phyloP scores from a whole-genome alignment of 2,329 filamentous ascomycete species.

The Fusarium papillatum region DNA sequence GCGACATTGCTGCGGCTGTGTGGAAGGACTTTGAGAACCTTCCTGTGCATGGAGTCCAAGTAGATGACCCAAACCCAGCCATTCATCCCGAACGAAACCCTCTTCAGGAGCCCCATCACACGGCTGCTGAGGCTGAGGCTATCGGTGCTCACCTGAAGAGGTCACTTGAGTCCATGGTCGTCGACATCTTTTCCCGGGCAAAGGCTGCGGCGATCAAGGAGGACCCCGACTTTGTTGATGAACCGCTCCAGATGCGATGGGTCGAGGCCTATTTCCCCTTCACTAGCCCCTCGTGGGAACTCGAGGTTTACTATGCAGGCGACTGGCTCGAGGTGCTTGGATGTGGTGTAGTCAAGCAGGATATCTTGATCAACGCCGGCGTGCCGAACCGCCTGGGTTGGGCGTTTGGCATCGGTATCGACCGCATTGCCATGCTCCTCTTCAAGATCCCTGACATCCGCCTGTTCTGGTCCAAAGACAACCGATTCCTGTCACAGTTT shows the following conservation, averaged over 20 bases:
- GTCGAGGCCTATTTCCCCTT: constrained; percentile 98
- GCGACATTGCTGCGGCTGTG: constrained; percentile 75
- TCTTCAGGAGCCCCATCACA: constrained; percentile 80
- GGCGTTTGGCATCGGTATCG: constrained; percentile 96
- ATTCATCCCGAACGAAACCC: constrained; percentile 86
- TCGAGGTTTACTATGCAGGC: constrained; percentile 94
- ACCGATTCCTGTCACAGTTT: constrained; percentile 91
- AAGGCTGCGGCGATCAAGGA: constrained; percentile 72
- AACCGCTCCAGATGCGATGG: constrained; percentile 91
- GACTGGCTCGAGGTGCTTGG: constrained; percentile 97
- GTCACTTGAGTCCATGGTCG: constrained; percentile 89
- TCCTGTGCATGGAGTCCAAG: constrained; percentile 79
- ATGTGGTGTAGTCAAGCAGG: constrained; percentile 90
- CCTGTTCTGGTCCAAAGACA: constrained; percentile 92
- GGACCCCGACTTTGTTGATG: constrained; percentile 65
- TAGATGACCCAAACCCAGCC: constrained; percentile 87
- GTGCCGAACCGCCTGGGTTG: constrained; percentile 85
- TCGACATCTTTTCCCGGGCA: constrained; percentile 88
- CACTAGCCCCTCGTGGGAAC: constrained; percentile 94
- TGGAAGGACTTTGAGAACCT: constrained; percentile 78
- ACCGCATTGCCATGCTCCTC: constrained; percentile 96
- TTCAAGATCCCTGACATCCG: constrained; percentile 97
- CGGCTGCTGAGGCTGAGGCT: constrained; percentile 82
- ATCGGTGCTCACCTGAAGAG: constrained; percentile 89
- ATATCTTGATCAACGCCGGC: constrained; percentile 82